Conservation (phyloP, 345 rosid species). For the Luvunga scandens region DNA sequence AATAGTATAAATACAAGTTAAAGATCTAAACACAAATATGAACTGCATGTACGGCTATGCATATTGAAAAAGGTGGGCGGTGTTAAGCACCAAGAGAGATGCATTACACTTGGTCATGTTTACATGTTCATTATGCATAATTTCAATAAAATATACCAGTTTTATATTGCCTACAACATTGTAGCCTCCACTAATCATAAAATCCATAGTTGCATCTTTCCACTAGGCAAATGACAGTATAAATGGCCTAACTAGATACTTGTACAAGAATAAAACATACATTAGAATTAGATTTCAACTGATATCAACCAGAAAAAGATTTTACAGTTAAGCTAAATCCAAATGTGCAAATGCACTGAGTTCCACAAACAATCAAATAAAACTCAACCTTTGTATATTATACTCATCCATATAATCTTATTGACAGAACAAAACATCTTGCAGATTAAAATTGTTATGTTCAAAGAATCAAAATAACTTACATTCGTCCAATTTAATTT, state of each 20-base stretch:
- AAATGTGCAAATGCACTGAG: not conserved
- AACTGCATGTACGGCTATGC: no score
- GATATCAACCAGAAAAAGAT: not conserved
- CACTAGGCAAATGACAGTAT: slow-evolving; percentile 87
- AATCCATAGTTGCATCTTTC: slow-evolving; percentile 73
- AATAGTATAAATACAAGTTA: not conserved
- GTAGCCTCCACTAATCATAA: slow-evolving; percentile 81
- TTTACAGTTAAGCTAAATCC: not conserved
- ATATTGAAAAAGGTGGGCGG: no score
- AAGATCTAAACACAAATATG: not conserved
- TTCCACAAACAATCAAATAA: not conserved
- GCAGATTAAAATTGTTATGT: not conserved
- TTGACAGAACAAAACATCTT: not conserved
- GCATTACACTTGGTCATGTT: no score
- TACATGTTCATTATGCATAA: no score
- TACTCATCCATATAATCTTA: not conserved
- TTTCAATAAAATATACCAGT: slow-evolving; percentile 34
- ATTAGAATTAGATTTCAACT: not conserved
- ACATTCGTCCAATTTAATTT: no score
- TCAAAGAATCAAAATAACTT: slow-evolving; percentile 36
- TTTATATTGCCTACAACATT: slow-evolving; percentile 61
- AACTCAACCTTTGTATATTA: not conserved
- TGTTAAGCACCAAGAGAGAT: no score
- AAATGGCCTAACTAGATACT: slow-evolving; percentile 59
- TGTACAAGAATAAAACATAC: not conserved